Evolutionary conservation across 2,329 filamentous ascomycete species (phyloP).

Genomic region (Metarhizium brunneum): DNA sequence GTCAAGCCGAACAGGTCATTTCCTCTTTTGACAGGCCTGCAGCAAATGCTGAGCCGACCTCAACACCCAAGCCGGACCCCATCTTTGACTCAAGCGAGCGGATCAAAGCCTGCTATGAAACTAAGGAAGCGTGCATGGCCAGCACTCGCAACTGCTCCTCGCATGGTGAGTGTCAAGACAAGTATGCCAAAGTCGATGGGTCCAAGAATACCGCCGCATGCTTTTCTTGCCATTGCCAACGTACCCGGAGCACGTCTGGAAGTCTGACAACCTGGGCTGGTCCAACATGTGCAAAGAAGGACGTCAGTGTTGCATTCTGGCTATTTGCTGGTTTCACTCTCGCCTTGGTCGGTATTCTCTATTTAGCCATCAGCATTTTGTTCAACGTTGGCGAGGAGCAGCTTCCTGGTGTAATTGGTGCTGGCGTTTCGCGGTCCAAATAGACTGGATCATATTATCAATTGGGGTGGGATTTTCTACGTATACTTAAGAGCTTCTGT

Average conservation of each 20-base stretch:
- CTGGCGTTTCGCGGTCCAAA: conserved; percentile 73
- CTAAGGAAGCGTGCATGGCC: conserved; percentile 56
- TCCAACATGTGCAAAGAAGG: conserved; percentile 79
- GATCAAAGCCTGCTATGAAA: conserved; percentile 67
- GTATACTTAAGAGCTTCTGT: conserved; percentile 7
- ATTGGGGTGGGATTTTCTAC: background rate
- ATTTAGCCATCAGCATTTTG: conserved; percentile 66
- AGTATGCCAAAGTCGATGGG: conserved; percentile 41
- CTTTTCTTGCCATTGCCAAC: conserved; percentile 69
- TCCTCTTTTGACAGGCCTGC: conserved; percentile 21
- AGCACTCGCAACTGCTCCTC: conserved; percentile 72
- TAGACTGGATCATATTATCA: conserved; percentile 15
- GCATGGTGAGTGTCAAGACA: conserved; percentile 68
- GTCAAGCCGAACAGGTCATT: conserved; percentile 39
- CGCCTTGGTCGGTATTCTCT: conserved; percentile 56
- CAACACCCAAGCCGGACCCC: conserved; percentile 15
- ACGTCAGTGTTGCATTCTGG: conserved; percentile 84
- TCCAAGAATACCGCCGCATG: conserved; percentile 41
- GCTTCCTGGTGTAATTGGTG: conserved; percentile 90
- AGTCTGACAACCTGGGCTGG: conserved; percentile 75
- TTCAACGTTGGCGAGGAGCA: conserved; percentile 79
- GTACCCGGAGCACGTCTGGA: conserved; percentile 45
- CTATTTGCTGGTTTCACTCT: conserved; percentile 70
- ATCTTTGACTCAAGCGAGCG: conserved; percentile 27
- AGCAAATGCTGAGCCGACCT: conserved; percentile 15